These are phyloP conservation scores for Elasticomyces elasticus DNA, from an alignment of 495 filamentous ascomycete species.

Conservation along the genomic window DNA sequence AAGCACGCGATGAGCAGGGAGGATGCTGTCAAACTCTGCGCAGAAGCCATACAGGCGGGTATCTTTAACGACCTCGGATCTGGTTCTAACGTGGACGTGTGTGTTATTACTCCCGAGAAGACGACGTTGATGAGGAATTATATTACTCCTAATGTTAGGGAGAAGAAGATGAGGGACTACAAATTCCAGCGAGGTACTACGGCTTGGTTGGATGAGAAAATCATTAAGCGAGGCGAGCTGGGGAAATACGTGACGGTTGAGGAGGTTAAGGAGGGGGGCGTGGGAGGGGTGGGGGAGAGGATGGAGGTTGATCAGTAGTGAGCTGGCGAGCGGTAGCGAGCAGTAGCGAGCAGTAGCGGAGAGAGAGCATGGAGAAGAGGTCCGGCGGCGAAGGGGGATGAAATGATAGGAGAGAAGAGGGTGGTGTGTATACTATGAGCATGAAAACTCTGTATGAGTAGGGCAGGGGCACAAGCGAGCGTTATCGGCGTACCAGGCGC, in stretches of 20 bases:
- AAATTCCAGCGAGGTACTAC: constrained; percentile 82
- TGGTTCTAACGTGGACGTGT: constrained; percentile 94
- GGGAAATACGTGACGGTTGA: constrained; percentile 90
- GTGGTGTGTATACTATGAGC: no score
- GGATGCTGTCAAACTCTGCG: constrained; percentile 70
- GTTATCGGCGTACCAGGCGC: no score
- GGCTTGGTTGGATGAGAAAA: constrained; percentile 82
- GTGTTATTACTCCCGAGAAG: constrained; percentile 87
- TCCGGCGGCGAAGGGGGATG: no score
- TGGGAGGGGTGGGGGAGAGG: constrained; percentile 58
- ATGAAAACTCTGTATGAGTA: no score
- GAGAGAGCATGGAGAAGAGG: neutral
- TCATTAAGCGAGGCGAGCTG: constrained; percentile 85
- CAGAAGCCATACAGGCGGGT: constrained; percentile 87
- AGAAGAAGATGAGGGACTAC: constrained; percentile 86
- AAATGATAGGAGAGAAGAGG: no score
- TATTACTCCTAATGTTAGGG: constrained; percentile 84
- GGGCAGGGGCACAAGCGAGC: no score
- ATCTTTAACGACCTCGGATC: constrained; percentile 99
- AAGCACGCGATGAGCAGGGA: constrained; percentile 67
- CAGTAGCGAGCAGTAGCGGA: neutral
- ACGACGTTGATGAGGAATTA: constrained; percentile 84
- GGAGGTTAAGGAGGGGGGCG: constrained; percentile 54
- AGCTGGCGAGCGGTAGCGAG: neutral
- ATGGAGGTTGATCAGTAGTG: constrained; percentile 75